These are phyloP conservation scores for Diaporthe batatas DNA, from an alignment of 2,329 filamentous ascomycete species.

Conservation along the genomic window DNA sequence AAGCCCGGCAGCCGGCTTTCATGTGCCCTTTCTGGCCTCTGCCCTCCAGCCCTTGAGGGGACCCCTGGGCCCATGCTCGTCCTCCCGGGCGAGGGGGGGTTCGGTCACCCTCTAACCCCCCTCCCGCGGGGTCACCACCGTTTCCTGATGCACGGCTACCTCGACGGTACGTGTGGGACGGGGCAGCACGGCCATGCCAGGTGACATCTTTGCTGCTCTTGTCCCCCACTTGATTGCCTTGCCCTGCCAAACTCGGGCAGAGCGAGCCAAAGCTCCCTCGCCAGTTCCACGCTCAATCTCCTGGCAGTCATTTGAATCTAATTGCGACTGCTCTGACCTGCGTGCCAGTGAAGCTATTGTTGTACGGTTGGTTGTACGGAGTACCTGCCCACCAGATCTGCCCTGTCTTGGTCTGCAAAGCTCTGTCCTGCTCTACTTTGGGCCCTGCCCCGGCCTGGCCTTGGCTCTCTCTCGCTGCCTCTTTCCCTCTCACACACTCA, in stretches of 20 bases:
- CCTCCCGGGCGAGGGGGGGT: not conserved
- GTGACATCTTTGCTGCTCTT: slow-evolving; percentile 27
- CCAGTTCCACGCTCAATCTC: slow-evolving; percentile 42
- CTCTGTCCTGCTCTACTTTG: not conserved
- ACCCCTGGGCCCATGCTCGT: not conserved
- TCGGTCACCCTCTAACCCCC: not conserved
- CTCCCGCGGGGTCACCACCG: too few relatives aligned
- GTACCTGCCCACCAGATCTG: slow-evolving; percentile 6
- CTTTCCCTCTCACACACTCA: not conserved
- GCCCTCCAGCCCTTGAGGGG: not conserved
- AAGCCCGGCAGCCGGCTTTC: slow-evolving; percentile 35
- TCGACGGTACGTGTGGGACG: not conserved
- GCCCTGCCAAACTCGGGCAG: slow-evolving; percentile 40
- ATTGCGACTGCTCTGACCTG: slow-evolving; percentile 40
- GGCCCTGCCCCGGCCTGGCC: slow-evolving; percentile 16
- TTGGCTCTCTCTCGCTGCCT: not conserved
- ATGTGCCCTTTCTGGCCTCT: slow-evolving; percentile 28
- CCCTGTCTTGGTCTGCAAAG: not conserved
- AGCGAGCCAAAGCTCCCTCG: slow-evolving; percentile 42
- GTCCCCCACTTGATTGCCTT: slow-evolving; percentile 34
- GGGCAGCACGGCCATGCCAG: slow-evolving; percentile 24
- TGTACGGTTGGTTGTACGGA: too few relatives aligned
- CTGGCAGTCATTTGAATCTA: slow-evolving; percentile 41
- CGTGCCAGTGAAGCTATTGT: slow-evolving; percentile 10
- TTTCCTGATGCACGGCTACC: slow-evolving; percentile 22